These are phyloP conservation scores for Penicillium atrosanguineum DNA, from an alignment of 495 filamentous ascomycete genomes.

Conservation along the genomic window DNA sequence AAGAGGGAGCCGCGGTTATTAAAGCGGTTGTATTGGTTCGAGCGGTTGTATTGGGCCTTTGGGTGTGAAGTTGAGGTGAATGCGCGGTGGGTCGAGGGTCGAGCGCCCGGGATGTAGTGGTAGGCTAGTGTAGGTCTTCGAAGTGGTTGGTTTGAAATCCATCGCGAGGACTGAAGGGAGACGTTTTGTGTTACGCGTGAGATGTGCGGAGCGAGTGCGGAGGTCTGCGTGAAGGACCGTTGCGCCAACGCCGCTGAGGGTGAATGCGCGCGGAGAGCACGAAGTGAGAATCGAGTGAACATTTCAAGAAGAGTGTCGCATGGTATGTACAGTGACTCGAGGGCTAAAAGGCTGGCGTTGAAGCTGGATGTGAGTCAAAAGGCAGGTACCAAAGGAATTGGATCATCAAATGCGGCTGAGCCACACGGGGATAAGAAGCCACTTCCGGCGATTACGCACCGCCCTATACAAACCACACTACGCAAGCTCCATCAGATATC, in stretches of 20 bases:
- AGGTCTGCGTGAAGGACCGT: background rate
- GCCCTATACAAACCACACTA: background rate
- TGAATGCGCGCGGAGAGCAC: slow-evolving; percentile 4
- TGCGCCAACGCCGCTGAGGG: slow-evolving; percentile 1
- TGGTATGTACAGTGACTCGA: background rate
- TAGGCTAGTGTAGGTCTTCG: background rate
- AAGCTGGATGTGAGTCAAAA: background rate
- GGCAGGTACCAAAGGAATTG: background rate
- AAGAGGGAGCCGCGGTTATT: slow-evolving; percentile 13
- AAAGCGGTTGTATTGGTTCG: slow-evolving; percentile 35
- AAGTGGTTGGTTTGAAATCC: background rate
- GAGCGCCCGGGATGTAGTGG: background rate
- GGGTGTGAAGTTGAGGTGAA: slow-evolving; percentile 18
- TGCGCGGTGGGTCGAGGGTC: slow-evolving; percentile 1
- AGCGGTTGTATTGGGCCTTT: slow-evolving; percentile 9
- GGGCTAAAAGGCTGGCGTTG: background rate
- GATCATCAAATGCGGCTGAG: background rate
- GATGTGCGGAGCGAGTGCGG: background rate
- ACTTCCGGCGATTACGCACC: slow-evolving; percentile 6
- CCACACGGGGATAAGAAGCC: slow-evolving; percentile 16
- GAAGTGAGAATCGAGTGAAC: background rate
- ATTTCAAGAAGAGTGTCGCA: slow-evolving; percentile 1
- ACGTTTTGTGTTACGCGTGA: background rate
- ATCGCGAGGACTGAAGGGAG: background rate
- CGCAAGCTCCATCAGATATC: background rate